These are phyloP conservation scores for Mucor racemosus DNA, from an alignment of 371 early-diverging fungal species.

Conservation along the genomic window DNA sequence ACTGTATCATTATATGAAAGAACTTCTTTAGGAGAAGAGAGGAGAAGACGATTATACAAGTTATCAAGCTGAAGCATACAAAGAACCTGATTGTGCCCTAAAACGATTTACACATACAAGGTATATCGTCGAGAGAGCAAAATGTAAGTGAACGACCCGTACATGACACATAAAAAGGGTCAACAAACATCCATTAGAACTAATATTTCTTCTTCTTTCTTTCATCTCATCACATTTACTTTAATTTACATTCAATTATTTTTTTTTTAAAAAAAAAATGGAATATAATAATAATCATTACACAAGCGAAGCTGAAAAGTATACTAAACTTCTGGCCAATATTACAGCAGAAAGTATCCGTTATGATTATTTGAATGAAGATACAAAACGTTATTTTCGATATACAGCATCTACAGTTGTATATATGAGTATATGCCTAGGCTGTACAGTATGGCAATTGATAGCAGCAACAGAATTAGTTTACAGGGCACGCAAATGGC, in stretches of 20 bases:
- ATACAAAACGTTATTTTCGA: slow-evolving; percentile 13
- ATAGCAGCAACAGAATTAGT: slow-evolving; percentile 28
- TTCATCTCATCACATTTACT: background rate
- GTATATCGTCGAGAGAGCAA: background rate
- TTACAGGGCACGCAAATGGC: slow-evolving; percentile 31
- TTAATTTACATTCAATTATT: background rate
- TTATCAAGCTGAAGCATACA: background rate
- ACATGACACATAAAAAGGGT: background rate
- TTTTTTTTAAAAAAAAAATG: background rate
- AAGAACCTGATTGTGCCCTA: background rate
- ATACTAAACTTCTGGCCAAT: background rate
- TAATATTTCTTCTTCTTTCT: background rate
- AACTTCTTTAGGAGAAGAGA: background rate
- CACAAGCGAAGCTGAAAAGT: background rate
- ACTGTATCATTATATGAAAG: background rate
- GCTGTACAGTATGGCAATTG: slow-evolving; percentile 46
- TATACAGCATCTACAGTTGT: slow-evolving; percentile 33
- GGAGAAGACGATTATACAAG: background rate
- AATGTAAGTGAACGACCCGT: no score
- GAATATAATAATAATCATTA: background rate
- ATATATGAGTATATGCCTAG: slow-evolving; percentile 45
- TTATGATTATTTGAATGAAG: slow-evolving; percentile 8
- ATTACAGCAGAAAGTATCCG: background rate
- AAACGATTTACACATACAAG: background rate
- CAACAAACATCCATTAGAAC: background rate